These are phyloP conservation scores for Hemileccinum rubropunctum DNA, from an alignment of 768 basidiomycete genomes.

Conservation along the genomic window DNA sequence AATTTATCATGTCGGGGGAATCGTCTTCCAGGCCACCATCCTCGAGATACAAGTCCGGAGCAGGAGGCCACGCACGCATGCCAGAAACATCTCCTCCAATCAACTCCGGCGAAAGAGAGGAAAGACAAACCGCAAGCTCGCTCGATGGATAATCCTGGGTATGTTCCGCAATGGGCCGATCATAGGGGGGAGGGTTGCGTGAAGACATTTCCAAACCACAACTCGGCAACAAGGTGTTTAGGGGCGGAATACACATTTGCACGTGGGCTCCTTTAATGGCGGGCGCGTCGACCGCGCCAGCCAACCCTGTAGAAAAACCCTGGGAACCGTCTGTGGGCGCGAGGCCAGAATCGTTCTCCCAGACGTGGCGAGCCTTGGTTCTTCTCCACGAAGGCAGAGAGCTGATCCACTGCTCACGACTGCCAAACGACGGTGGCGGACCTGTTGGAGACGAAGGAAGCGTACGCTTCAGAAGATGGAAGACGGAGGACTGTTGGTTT, in stretches of 20 bases:
- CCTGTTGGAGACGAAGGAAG: conserved; percentile 59
- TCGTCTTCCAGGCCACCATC: conserved; percentile 49
- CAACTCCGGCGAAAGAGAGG: conserved; percentile 12
- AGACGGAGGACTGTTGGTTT: conserved; percentile 39
- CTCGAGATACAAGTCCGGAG: conserved; percentile 19
- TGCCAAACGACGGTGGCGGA: conserved; percentile 61
- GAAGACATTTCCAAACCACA: conserved; percentile 14
- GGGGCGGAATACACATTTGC: conserved; percentile 85
- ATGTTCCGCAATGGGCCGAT: conserved; percentile 15
- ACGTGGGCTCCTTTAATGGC: conserved; percentile 85
- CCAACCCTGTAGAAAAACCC: conserved; percentile 76
- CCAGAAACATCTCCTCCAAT: conserved; percentile 1
- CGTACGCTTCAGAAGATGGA: conserved; percentile 54
- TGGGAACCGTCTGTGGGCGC: conserved; percentile 29
- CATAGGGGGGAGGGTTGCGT: conserved; percentile 28
- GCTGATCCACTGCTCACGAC: conserved; percentile 71
- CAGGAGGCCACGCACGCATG: conserved; percentile 17
- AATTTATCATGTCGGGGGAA: conserved; percentile 53
- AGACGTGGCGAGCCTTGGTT: conserved; percentile 62
- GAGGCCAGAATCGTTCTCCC: conserved; percentile 50
- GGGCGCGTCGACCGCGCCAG: conserved; percentile 70
- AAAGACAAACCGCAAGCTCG: conserved; percentile 1
- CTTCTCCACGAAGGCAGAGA: conserved; percentile 72
- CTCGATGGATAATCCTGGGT: neutral
- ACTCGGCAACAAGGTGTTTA: conserved; percentile 26